Conservation (phyloP, 352 stramenopile species). For the Pseudoperonospora humuli region DNA sequence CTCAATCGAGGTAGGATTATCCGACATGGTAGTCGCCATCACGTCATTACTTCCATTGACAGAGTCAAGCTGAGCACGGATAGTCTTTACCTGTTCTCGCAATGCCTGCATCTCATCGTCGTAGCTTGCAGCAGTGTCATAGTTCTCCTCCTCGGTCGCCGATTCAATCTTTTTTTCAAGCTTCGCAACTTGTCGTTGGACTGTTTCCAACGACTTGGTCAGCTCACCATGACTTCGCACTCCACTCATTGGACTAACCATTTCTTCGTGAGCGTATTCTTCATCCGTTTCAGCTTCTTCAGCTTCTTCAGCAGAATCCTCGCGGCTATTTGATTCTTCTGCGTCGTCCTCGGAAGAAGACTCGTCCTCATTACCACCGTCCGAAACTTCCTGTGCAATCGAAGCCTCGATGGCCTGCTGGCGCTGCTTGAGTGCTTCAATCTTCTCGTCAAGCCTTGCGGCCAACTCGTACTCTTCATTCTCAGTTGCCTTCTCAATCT, state of each 20-base stretch:
- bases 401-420: conserved; percentile 34
- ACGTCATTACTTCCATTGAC: neutral
- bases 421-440: conserved; percentile 49
- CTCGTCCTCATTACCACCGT: conserved; percentile 7
- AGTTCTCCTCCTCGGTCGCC: conserved; percentile 63
- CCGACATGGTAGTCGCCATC: conserved; percentile 14
- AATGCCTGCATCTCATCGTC: conserved; percentile 61
- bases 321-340: conserved; percentile 14
- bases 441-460: conserved; percentile 64
- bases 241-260: conserved; percentile 28
- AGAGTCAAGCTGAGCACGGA: conserved; percentile 22
- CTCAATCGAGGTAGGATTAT: conserved; percentile 1
- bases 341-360: conserved; percentile 7
- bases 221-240: conserved; percentile 28
- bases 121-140: conserved; percentile 45
- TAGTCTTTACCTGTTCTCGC: conserved; percentile 37
- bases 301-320: conserved; percentile 16
- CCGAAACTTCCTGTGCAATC: conserved; percentile 13
- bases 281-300: conserved; percentile 17
- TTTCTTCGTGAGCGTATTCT: conserved; percentile 26
- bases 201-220: conserved; percentile 30
- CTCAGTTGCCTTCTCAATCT: conserved; percentile 72
- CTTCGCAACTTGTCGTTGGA: conserved; percentile 44
- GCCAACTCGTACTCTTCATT: conserved; percentile 79
- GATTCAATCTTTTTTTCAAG: conserved; percentile 59